These are phyloP conservation scores for Picea sitchensis DNA, from an alignment of 75 land plant genomes.

Conservation along the genomic window DNA sequence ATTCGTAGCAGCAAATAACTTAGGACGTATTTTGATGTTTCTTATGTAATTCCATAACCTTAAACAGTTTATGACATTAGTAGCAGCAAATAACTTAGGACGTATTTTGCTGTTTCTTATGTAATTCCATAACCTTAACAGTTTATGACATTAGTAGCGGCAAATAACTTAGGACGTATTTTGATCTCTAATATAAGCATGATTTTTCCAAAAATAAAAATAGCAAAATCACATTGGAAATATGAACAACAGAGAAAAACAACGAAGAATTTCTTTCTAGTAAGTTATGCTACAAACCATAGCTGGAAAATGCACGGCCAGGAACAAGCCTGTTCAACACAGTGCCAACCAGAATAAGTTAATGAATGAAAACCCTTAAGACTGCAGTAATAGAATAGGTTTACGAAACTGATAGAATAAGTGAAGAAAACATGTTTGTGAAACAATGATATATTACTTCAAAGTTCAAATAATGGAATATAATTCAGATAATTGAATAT, in stretches of 20 bases:
- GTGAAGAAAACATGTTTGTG: background rate
- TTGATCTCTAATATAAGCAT: background rate
- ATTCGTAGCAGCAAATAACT: background rate
- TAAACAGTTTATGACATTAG: background rate
- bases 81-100: background rate
- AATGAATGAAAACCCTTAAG: background rate
- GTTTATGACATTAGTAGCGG: background rate
- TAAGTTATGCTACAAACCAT: conserved; percentile 46
- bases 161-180: background rate
- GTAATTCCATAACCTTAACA: background rate
- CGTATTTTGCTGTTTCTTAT: background rate
- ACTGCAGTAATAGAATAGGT: background rate
- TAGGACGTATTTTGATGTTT: background rate
- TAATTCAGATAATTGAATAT: background rate
- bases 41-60: background rate
- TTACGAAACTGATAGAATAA: background rate
- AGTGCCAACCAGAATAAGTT: background rate
- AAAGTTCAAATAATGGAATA: conserved; percentile 3
- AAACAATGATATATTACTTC: background rate
- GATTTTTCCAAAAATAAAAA: background rate
- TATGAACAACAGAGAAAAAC: background rate
- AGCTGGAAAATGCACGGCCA: conserved; percentile 78
- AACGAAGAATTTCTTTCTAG: background rate
- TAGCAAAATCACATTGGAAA: background rate
- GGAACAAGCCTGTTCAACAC: conserved; percentile 69